These are phyloP conservation scores for Digitaria exilis DNA, from an alignment of 202 grass and related monocot species.

Conservation along the genomic window DNA sequence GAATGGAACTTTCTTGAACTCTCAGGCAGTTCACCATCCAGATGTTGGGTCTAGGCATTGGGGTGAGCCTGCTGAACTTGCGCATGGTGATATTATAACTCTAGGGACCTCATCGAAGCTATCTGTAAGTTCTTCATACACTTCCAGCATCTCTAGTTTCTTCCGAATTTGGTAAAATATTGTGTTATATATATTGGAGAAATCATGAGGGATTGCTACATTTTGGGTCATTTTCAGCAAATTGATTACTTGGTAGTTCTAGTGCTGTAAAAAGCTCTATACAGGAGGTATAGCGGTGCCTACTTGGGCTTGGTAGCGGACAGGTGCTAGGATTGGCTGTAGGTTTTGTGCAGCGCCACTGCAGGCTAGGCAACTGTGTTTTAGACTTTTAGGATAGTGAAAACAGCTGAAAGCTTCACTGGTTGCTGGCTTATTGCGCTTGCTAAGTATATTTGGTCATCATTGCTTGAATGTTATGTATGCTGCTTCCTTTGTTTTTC, in stretches of 20 bases:
- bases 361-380: background rate
- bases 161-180: slow-evolving; percentile 10
- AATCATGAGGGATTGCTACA: background rate
- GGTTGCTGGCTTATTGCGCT: background rate
- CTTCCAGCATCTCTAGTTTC: slow-evolving; percentile 23
- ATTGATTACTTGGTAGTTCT: slow-evolving; percentile 28
- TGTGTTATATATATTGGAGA: background rate
- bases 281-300: background rate
- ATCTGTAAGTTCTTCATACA: slow-evolving; percentile 57
- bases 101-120: slow-evolving; percentile 73
- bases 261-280: background rate
- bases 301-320: background rate
- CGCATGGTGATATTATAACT: slow-evolving; percentile 80
- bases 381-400: background rate
- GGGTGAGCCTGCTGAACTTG: slow-evolving; percentile 66
- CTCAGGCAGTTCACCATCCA: slow-evolving; percentile 59
- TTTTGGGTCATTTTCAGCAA: background rate
- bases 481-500: background rate
- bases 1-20: slow-evolving; percentile 87
- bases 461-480: background rate
- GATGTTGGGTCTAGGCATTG: slow-evolving; percentile 62
- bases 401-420: slow-evolving; percentile 5
- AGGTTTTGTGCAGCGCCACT: background rate
- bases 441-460: background rate
- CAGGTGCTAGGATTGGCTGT: background rate